A percentile compares a stretch with the other conserved stretches of the same genome.
Evolutionary conservation across 2,329 filamentous ascomycete species (phyloP).

Genomic region (Venturia oleaginea): DNA sequence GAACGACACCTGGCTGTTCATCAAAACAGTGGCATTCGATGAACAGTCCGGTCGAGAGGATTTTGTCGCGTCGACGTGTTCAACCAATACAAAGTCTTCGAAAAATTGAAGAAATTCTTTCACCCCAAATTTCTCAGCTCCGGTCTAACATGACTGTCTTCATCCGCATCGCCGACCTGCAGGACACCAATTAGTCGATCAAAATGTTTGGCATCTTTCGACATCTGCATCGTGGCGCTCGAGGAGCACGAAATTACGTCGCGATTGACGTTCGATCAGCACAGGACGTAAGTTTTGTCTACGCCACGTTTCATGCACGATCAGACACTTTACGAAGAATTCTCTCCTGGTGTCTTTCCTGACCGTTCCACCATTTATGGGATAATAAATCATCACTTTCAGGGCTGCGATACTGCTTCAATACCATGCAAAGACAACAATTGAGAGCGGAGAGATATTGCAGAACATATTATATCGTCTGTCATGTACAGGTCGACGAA

Average conservation of each 20-base stretch:
- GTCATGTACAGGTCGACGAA: neutral
- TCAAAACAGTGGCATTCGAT: neutral
- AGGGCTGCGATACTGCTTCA: neutral
- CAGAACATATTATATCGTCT: too few species aligned
- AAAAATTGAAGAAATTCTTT: neutral
- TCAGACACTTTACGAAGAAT: neutral
- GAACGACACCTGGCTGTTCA: neutral
- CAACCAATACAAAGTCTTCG: neutral
- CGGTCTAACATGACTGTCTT: neutral
- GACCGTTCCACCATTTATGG: neutral
- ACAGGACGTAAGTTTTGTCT: neutral
- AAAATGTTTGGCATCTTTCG: neutral
- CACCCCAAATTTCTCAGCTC: neutral
- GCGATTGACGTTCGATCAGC: neutral
- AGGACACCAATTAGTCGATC: neutral
- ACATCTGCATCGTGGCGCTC: neutral
- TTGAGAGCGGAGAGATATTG: neutral
- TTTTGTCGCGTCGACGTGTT: neutral
- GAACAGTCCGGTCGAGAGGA: neutral
- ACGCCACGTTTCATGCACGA: neutral
- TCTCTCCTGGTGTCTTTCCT: neutral
- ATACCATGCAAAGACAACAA: too few species aligned
- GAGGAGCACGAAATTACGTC: neutral
- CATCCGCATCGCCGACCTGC: neutral
- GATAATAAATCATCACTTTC: neutral